Conservation (phyloP, 1,139 yeast genomes). For the Nematodospora anomalae region DNA sequence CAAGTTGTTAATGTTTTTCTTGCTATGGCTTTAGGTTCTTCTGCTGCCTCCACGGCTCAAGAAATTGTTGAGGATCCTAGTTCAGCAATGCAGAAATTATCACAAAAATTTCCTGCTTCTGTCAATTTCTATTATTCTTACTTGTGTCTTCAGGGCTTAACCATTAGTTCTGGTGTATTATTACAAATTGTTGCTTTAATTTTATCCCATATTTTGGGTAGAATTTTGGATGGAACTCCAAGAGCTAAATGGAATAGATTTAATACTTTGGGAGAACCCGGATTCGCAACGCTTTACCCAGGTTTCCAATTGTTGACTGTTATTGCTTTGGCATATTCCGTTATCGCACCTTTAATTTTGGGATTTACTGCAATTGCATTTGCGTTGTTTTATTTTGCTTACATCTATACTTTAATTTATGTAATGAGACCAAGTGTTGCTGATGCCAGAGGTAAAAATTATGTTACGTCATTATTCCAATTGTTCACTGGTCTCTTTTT, state of each 20-base stretch:
- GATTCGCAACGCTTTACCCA: conserved; percentile 43
- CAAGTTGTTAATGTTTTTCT: conserved; percentile 83
- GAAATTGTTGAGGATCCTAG: conserved; percentile 56
- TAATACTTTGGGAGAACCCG: conserved; percentile 44
- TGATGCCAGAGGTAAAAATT: conserved; percentile 66
- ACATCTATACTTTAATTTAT: conserved; percentile 54
- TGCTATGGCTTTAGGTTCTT: conserved; percentile 77
- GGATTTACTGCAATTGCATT: conserved; percentile 50
- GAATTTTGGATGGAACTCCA: conserved; percentile 46
- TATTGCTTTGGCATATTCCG: conserved; percentile 41
- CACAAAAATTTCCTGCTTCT: conserved; percentile 63
- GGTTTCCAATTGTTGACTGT: conserved; percentile 39
- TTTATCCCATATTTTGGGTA: conserved; percentile 47
- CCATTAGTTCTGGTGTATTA: conserved; percentile 38
- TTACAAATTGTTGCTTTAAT: conserved; percentile 45
- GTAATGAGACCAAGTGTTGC: conserved; percentile 53
- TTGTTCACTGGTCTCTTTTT: conserved; percentile 64
- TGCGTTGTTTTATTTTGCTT: conserved; percentile 55
- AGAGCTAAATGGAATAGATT: conserved; percentile 50
- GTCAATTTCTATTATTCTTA: conserved; percentile 69
- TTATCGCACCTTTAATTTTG: conserved; percentile 47
- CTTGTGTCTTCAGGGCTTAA: conserved; percentile 45
- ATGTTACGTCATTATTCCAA: conserved; percentile 66
- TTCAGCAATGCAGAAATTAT: conserved; percentile 55
- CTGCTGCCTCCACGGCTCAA: conserved; percentile 71